phyloP scores from a whole-genome alignment of 352 stramenopile species.

The Phytophthora parvispora region DNA sequence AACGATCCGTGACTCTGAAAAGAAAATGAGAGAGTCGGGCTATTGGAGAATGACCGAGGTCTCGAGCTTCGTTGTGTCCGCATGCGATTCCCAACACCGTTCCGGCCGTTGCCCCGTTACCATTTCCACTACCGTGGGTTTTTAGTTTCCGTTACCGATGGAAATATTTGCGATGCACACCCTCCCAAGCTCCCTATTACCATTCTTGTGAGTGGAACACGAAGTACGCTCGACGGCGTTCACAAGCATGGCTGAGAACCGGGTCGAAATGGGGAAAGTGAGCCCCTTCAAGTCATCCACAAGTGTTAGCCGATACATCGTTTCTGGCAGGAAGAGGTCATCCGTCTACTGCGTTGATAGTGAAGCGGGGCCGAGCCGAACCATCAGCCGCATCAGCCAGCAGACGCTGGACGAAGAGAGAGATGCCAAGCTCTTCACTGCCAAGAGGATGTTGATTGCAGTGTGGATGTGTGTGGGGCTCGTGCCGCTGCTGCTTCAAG shows the following conservation, averaged over 20 bases:
- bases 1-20: too few species aligned
- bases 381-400: constrained; percentile 1
- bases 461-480: constrained; percentile 35
- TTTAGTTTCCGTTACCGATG: background rate
- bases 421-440: constrained; percentile 10
- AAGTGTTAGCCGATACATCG: background rate
- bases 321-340: constrained; percentile 16
- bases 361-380: background rate
- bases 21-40: too few species aligned
- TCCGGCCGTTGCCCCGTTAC: background rate
- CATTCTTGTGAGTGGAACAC: background rate
- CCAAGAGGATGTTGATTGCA: constrained; percentile 19
- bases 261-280: background rate
- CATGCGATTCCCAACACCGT: background rate
- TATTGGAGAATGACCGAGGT: too few species aligned
- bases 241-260: constrained; percentile 11
- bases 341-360: constrained; percentile 21
- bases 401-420: constrained; percentile 2
- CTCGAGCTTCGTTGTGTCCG: background rate
- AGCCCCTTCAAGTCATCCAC: constrained; percentile 6
- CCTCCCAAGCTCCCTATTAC: background rate
- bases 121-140: background rate
- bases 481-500: constrained; percentile 29
- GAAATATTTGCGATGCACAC: background rate
- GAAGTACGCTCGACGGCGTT: background rate